Evolutionary conservation across 768 basidiomycete genomes (phyloP).

Genomic region (Leccinum rimulosum): DNA sequence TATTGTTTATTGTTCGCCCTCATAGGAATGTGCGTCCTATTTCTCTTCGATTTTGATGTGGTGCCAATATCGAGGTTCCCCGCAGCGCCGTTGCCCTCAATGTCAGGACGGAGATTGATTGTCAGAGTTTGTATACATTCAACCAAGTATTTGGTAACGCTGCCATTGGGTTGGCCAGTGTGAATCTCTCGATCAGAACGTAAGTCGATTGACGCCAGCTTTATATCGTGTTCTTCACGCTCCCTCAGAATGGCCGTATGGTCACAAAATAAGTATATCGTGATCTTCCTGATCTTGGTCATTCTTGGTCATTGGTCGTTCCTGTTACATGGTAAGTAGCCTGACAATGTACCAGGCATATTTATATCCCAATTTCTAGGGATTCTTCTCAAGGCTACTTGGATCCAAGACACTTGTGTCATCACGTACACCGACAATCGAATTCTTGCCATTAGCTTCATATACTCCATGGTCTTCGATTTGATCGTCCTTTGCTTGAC

Average conservation of each 20-base stretch:
- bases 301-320: conserved; percentile 74
- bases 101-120: conserved; percentile 57
- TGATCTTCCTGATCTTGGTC: conserved; percentile 48
- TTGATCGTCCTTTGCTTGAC: conserved; percentile 60
- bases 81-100: conserved; percentile 56
- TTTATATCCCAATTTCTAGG: conserved; percentile 34
- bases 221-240: not conserved
- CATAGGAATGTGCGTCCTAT: conserved; percentile 59
- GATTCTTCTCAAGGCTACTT: conserved; percentile 56
- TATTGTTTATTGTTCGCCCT: conserved; percentile 64
- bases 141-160: conserved; percentile 65
- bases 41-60: not conserved
- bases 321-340: conserved; percentile 54
- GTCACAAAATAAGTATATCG: conserved; percentile 55
- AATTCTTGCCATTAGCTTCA: conserved; percentile 63
- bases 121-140: conserved; percentile 68
- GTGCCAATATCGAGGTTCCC: not conserved
- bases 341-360: not conserved
- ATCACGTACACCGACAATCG: conserved; percentile 59
- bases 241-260: conserved; percentile 63
- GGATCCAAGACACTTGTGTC: conserved; percentile 50
- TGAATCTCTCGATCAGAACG: conserved; percentile 71
- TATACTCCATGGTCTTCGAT: conserved; percentile 75
- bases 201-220: conserved; percentile 31
- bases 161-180: conserved; percentile 65